A percentile compares a stretch with the other conserved stretches of the same genome.
These are phyloP conservation scores for Lactifluus pinguis DNA, from an alignment of 768 basidiomycete genomes.

Conservation along the genomic window DNA sequence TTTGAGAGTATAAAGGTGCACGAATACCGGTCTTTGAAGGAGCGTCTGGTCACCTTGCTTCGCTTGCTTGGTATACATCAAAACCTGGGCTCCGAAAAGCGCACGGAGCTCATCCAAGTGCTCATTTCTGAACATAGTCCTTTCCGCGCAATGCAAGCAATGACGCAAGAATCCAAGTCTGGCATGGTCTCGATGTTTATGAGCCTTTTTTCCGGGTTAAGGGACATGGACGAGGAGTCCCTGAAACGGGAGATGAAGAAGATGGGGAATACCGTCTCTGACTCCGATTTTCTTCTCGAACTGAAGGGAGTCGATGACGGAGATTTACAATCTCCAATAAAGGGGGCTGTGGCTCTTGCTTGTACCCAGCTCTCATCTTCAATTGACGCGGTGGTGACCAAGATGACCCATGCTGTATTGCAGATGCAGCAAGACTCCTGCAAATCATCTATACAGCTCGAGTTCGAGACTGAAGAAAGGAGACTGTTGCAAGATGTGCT, in stretches of 20 bases:
- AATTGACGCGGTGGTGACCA: neutral
- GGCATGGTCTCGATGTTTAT: neutral
- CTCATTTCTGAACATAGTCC: neutral
- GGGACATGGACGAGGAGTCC: neutral
- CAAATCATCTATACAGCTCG: neutral
- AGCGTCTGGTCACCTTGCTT: neutral
- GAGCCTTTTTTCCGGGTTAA: too few species aligned
- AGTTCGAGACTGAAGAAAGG: neutral
- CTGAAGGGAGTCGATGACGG: neutral
- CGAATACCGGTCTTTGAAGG: neutral
- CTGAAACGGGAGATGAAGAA: neutral
- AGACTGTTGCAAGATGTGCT: neutral
- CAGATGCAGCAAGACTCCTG: constrained; percentile 3
- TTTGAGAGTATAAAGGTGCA: neutral
- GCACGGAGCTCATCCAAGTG: neutral
- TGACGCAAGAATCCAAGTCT: neutral
- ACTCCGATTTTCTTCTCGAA: constrained; percentile 7
- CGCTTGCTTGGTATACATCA: neutral
- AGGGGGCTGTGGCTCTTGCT: neutral
- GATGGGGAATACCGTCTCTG: neutral
- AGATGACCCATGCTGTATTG: neutral
- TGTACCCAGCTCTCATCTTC: neutral
- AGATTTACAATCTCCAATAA: neutral
- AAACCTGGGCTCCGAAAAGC: neutral
- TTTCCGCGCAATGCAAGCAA: neutral